These are phyloP conservation scores for Dothidotthia symphoricarpi DNA, from an alignment of 2,329 filamentous ascomycete genomes.

Conservation along the genomic window DNA sequence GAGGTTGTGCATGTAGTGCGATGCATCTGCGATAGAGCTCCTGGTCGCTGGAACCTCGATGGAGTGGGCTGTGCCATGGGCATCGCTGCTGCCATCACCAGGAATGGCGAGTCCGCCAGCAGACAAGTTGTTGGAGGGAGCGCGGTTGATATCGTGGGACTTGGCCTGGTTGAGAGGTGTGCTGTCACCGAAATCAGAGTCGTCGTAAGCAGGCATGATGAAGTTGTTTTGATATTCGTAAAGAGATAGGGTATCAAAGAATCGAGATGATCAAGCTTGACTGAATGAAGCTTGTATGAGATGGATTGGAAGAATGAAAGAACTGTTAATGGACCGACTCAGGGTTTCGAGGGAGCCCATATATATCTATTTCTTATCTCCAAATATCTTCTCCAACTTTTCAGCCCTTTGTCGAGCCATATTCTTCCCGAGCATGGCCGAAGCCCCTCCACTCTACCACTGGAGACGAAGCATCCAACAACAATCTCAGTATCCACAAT, in stretches of 20 bases:
- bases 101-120: constrained; percentile 34
- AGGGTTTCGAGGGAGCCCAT: constrained; percentile 24
- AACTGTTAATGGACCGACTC: constrained; percentile 10
- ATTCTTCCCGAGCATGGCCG: constrained; percentile 26
- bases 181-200: constrained; percentile 54
- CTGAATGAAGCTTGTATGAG: constrained; percentile 12
- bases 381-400: constrained; percentile 23
- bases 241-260: background rate
- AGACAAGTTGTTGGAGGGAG: constrained; percentile 16
- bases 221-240: constrained; percentile 1
- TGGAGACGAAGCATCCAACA: constrained; percentile 19
- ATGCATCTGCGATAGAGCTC: constrained; percentile 66
- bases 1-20: constrained; percentile 70
- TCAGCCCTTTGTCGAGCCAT: constrained; percentile 14
- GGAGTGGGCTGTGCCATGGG: constrained; percentile 43
- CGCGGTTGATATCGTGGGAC: constrained; percentile 22
- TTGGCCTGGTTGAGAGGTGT: constrained; percentile 26
- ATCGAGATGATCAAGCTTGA: constrained; percentile 3
- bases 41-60: constrained; percentile 70
- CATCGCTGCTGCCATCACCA: constrained; percentile 22
- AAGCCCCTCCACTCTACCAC: constrained; percentile 13
- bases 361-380: constrained; percentile 25
- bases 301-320: constrained; percentile 9
- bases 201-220: constrained; percentile 60
- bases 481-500: constrained; percentile 29